Conservation (phyloP, 2,329 filamentous ascomycete genomes). For the Xylariaceae sp. region DNA sequence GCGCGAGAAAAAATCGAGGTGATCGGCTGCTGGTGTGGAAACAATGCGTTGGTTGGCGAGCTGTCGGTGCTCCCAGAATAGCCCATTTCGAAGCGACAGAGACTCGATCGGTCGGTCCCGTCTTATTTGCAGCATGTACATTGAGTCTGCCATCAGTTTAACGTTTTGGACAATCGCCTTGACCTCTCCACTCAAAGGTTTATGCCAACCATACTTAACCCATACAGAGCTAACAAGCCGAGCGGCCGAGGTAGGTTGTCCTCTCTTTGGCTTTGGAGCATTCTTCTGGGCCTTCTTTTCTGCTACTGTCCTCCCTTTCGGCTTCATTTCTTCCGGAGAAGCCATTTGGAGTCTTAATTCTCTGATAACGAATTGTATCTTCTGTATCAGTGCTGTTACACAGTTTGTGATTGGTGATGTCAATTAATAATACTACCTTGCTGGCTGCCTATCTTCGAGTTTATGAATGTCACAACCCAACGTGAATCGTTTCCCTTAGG, state of each 20-base stretch:
- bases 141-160: slow-evolving; percentile 21
- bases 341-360: slow-evolving; percentile 12
- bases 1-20: slow-evolving; percentile 28
- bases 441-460: no score
- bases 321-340: background rate
- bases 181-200: slow-evolving; percentile 17
- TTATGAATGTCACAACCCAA: no score
- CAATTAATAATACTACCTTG: no score
- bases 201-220: slow-evolving; percentile 35
- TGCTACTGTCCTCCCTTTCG: background rate
- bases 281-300: slow-evolving; percentile 2
- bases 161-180: slow-evolving; percentile 23
- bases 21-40: slow-evolving; percentile 31
- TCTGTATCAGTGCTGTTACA: background rate
- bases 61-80: slow-evolving; percentile 38
- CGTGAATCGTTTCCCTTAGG: no score
- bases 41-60: slow-evolving; percentile 20
- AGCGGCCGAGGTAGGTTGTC: slow-evolving; percentile 29
- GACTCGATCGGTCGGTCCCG: slow-evolving; percentile 25
- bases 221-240: slow-evolving; percentile 29
- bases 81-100: slow-evolving; percentile 26
- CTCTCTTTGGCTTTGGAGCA: slow-evolving; percentile 10
- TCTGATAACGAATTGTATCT: background rate
- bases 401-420: no score
- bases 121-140: slow-evolving; percentile 31